Conservation (phyloP, 2,329 filamentous ascomycete genomes). For the Byssochlamys sp. region DNA sequence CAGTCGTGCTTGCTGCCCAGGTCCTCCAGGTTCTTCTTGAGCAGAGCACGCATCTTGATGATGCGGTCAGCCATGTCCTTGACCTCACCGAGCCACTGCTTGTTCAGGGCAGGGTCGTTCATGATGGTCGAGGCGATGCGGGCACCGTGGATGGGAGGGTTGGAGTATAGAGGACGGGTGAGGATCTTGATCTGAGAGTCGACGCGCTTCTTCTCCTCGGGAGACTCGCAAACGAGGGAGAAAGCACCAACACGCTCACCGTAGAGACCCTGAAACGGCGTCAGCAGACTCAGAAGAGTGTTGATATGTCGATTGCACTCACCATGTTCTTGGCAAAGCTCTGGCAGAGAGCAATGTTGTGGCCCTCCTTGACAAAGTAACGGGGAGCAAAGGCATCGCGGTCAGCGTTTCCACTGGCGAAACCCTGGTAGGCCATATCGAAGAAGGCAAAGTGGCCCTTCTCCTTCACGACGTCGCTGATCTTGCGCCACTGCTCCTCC, state of each 20-base stretch:
- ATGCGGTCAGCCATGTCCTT: conserved; percentile 99
- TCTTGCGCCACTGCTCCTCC: conserved; percentile 81
- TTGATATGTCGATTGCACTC: conserved; percentile 16
- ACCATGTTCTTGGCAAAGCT: conserved; percentile 99
- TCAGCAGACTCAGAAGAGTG: conserved; percentile 4
- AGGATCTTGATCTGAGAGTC: conserved; percentile 98
- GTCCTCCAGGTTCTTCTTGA: conserved; percentile 90
- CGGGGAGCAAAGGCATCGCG: conserved; percentile 88
- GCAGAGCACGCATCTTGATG: conserved; percentile 90
- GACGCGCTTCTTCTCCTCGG: conserved; percentile 87
- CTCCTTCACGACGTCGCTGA: conserved; percentile 76
- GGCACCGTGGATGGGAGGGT: conserved; percentile 92
- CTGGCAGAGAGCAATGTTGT: conserved; percentile 79
- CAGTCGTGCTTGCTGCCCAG: conserved; percentile 94
- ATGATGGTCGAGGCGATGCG: conserved; percentile 88
- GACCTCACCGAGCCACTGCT: conserved; percentile 92
- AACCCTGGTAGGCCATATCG: conserved; percentile 99
- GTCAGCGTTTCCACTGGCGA: conserved; percentile 84
- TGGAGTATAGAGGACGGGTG: conserved; percentile 93
- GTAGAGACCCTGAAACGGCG: conserved; percentile 64
- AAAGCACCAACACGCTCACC: conserved; percentile 96
- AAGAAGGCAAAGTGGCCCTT: conserved; percentile 91
- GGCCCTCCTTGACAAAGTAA: conserved; percentile 85
- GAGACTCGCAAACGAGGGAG: conserved; percentile 74
- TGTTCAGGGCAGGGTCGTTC: conserved; percentile 71